Evolutionary conservation across 2,329 filamentous ascomycete species (phyloP), one percentile per base, ranked within the genome.

Genomic region (Aspergillus vadensis): DNA sequence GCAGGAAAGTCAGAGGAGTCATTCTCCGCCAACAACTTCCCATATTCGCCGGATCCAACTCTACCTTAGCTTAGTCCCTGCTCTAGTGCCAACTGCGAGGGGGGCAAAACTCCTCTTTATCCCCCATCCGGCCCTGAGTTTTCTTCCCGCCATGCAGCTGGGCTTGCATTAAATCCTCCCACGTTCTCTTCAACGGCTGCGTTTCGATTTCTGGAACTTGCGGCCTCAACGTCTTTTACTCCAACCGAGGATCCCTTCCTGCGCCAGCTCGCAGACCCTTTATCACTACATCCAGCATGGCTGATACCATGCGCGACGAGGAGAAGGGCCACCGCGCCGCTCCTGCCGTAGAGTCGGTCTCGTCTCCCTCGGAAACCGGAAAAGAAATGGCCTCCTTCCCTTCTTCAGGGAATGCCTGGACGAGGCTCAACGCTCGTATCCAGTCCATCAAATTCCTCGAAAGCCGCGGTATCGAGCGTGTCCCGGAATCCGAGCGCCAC

Each of bases 401-500:
- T 14, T 39, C 32, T 5, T 41, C 36, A 25, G 32, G 21, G 9
- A 41, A 25, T 17, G 39, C 12, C 27, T 55, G 27, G 27, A 32
- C 53, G 19, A 55, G 39, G 8, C 30, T 55, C 25, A 55, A 50
- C 47, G 25, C 27, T 12, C 47, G 47, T 6, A 50, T 50, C 3
- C 47, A 50, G 9, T 50, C 39, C 27, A 39, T 47, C 41, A 47
- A 27, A 10, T 32, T 55, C 23, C 36, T 63, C 50, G 85, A 86
- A 69, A 77, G 80, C 1, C 80, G 84, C 38, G 84, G 85, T 10
- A 85, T 86, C 39, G 77, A 85, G 67, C 79, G 83, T 10, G 83
- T 86, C 0, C 77, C 81, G 51, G 70, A 77, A 0, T 71, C 81
- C 9, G 80, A 85, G 65, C 80, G 83, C 50, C 77, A 80, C 55